phyloP scores from a whole-genome alignment of 768 basidiomycete genomes.

The Mycena vitilis region DNA sequence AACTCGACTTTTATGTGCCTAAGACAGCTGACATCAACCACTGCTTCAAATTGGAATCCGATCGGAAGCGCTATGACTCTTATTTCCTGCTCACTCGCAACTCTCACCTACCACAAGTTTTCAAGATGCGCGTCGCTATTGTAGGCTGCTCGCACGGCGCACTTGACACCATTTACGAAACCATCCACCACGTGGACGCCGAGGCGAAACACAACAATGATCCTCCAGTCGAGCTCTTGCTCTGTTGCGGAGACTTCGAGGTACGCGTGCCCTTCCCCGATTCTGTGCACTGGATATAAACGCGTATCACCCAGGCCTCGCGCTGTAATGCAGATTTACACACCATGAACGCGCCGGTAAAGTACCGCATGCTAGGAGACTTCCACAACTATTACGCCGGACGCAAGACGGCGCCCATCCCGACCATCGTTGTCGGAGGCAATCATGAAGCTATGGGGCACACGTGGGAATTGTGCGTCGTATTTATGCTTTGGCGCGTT shows the following conservation, averaged over 20 bases:
- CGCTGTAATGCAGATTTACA: conserved; percentile 56
- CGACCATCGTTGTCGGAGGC: conserved; percentile 31
- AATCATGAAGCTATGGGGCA: conserved; percentile 31
- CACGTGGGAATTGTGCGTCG: conserved; percentile 28
- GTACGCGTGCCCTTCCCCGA: conserved; percentile 38
- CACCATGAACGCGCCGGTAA: conserved; percentile 78
- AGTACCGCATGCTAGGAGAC: conserved; percentile 72
- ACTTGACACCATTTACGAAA: conserved; percentile 71
- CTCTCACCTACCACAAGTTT: too few relatives aligned
- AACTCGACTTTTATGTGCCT: too few relatives aligned
- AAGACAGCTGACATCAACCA: too few relatives aligned
- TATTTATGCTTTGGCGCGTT: background rate
- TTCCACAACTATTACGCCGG: conserved; percentile 82
- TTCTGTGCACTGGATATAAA: conserved; percentile 9
- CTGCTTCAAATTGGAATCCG: background rate
- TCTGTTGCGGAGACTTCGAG: conserved; percentile 84
- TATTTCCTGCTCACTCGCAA: too few relatives aligned
- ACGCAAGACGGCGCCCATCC: conserved; percentile 65
- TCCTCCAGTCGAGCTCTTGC: conserved; percentile 64
- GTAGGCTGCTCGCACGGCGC: conserved; percentile 83
- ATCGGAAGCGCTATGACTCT: too few relatives aligned
- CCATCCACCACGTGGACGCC: conserved; percentile 61
- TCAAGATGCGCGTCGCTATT: conserved; percentile 60
- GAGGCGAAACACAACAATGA: conserved; percentile 46
- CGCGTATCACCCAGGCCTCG: conserved; percentile 9